Evolutionary conservation across 2,329 filamentous ascomycete genomes (phyloP).

Genomic region (Aureobasidium sp.): DNA sequence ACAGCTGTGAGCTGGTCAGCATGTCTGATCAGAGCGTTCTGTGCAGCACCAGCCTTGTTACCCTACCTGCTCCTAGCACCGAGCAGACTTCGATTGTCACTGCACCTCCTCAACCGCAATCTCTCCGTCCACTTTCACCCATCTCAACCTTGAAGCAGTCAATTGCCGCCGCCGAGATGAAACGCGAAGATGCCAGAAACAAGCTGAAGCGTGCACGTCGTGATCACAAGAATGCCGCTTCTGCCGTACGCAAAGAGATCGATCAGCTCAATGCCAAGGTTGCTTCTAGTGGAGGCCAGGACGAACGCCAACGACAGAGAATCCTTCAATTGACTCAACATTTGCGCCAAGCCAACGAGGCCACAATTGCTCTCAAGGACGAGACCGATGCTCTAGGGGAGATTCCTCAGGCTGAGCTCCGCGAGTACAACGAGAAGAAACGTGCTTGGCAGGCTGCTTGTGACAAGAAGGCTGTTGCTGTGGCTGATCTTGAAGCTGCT

Average conservation of each 20-base stretch:
- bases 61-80: constrained; percentile 49
- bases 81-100: constrained; percentile 39
- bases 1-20: constrained; percentile 69
- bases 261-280: constrained; percentile 60
- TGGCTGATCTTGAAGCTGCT: constrained; percentile 51
- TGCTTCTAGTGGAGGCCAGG: constrained; percentile 58
- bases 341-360: constrained; percentile 61
- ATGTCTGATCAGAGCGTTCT: constrained; percentile 56
- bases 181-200: constrained; percentile 59
- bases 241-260: constrained; percentile 63
- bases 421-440: constrained; percentile 49
- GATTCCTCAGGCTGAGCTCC: constrained; percentile 54
- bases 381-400: constrained; percentile 58
- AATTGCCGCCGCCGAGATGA: constrained; percentile 62
- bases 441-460: constrained; percentile 50
- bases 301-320: constrained; percentile 68
- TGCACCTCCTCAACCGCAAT: constrained; percentile 48
- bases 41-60: constrained; percentile 65
- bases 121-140: constrained; percentile 65
- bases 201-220: constrained; percentile 63
- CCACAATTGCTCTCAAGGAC: constrained; percentile 45
- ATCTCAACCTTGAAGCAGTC: constrained; percentile 69
- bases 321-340: constrained; percentile 67
- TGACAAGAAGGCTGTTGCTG: constrained; percentile 41
- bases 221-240: constrained; percentile 63